Evolutionary conservation across 495 filamentous ascomycete genomes (phyloP), one percentile per base, ranked within the genome.

Genomic region (Aspergillus haitiensis): DNA sequence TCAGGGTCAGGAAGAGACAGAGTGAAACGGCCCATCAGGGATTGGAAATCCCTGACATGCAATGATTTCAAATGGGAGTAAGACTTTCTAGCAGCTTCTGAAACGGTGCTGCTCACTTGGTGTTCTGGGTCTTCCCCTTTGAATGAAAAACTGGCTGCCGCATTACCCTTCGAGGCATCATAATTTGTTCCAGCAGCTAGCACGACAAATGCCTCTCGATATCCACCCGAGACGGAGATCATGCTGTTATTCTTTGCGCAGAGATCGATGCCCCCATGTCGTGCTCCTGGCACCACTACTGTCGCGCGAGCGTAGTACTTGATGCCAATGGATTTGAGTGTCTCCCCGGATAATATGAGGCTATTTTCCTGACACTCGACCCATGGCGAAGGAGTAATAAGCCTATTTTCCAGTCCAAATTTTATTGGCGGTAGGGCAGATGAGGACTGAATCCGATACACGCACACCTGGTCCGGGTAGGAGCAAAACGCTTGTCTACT

Each of bases 391-490:
- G 21, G 21, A 27, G 21, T 27, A 27, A 27, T 3, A 27, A 27
- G 21, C 21, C 21, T 27, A 27, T 27, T 27, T 27, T 27, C 21
- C 21, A 27, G 3, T 27, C 21, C 21, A 27, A 27, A 27, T 3
- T 27, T 3, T 27, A 27, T 27, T 3, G 21, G 21, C 21, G 21
- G 21, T 27, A 27, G 21, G 6, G 64, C 55, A 5, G 77, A 71
- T 15, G 81, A 59, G 3, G 67, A n/a, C 10, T 54, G 49, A 6
- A 81, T 59, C 9, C 73, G 63, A 52, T 83, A 82, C 9, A 80
- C 62, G 51, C 80, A 83, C 48, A 75, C 73, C 36, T 81, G 67
- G 47, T 78, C 76, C 7, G 79, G 80, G 56, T 78, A 76, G 2
- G 76, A 78, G 60, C 80, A 83, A 47, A 73, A 71, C 21, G 21